phyloP scores from a whole-genome alignment of 257 asterid genomes.

The Jasminum sambac region DNA sequence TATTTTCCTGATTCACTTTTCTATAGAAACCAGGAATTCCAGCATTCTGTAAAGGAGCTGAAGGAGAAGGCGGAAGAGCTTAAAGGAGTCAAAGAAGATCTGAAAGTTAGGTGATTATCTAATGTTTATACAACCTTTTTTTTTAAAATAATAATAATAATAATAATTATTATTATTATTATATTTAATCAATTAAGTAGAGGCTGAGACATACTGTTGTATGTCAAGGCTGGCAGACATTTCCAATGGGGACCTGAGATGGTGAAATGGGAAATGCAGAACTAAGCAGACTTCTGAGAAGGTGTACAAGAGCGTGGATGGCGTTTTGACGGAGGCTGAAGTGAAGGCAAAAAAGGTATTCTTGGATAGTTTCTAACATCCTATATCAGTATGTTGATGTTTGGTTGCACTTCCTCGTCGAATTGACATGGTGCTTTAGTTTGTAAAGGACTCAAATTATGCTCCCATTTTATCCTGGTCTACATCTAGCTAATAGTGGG shows the following conservation, averaged over 20 bases:
- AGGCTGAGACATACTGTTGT: conserved; percentile 98
- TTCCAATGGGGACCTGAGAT: conserved; percentile 82
- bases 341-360: conserved; percentile 84
- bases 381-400: neutral
- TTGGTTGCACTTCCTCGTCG: neutral
- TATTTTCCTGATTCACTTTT: conserved; percentile 23
- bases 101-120: conserved; percentile 68
- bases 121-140: conserved; percentile 16
- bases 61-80: conserved; percentile 76
- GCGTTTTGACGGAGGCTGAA: conserved; percentile 91
- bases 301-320: conserved; percentile 93
- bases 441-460: neutral
- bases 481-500: neutral
- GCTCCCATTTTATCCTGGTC: neutral
- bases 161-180: too few species aligned
- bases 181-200: too few species aligned
- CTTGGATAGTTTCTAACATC: too few species aligned
- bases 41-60: conserved; percentile 69
- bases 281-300: conserved; percentile 93
- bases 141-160: too few species aligned
- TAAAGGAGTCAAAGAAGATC: conserved; percentile 72
- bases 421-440: neutral
- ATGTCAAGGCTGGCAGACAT: conserved; percentile 98
- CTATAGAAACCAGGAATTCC: conserved; percentile 65
- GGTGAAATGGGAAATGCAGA: conserved; percentile 99